Conservation (phyloP, 2,329 filamentous ascomycete genomes). For the Escovopsis weberi region DNA sequence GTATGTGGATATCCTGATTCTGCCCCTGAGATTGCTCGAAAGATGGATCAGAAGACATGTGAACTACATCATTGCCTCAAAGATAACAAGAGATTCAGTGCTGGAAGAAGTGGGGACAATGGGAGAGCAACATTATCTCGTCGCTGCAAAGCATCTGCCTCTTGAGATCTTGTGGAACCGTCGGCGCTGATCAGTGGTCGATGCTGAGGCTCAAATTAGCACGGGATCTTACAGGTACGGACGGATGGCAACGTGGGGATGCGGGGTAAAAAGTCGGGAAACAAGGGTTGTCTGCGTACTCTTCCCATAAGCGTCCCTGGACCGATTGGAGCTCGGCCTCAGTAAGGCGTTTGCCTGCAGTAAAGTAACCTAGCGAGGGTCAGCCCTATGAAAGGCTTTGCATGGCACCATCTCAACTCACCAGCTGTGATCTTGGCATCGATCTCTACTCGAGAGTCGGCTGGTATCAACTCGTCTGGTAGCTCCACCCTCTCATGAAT, state of each 20-base stretch:
- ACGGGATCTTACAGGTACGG: neutral
- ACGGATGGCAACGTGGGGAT: too few species aligned
- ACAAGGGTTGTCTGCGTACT: constrained; percentile 28
- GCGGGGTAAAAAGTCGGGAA: neutral
- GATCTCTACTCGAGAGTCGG: constrained; percentile 93
- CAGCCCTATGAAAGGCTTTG: neutral
- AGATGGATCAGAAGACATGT: neutral
- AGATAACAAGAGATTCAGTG: neutral
- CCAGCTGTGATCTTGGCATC: constrained; percentile 96
- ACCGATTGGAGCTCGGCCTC: constrained; percentile 74
- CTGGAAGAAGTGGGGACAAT: neutral
- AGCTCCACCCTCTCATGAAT: constrained; percentile 85
- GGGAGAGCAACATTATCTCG: neutral
- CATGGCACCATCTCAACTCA: constrained; percentile 26
- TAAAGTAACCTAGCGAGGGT: constrained; percentile 50
- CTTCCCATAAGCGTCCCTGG: constrained; percentile 84
- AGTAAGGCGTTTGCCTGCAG: constrained; percentile 78
- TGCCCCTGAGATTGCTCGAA: neutral
- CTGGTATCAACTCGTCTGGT: constrained; percentile 85
- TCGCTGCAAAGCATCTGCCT: too few species aligned
- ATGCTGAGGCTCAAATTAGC: constrained; percentile 20
- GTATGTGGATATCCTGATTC: neutral
- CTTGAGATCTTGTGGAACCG: neutral
- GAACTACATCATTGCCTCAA: neutral
- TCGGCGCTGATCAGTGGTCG: constrained; percentile 20